Conservation (phyloP, 768 basidiomycete species). For the Suillus subluteus region DNA sequence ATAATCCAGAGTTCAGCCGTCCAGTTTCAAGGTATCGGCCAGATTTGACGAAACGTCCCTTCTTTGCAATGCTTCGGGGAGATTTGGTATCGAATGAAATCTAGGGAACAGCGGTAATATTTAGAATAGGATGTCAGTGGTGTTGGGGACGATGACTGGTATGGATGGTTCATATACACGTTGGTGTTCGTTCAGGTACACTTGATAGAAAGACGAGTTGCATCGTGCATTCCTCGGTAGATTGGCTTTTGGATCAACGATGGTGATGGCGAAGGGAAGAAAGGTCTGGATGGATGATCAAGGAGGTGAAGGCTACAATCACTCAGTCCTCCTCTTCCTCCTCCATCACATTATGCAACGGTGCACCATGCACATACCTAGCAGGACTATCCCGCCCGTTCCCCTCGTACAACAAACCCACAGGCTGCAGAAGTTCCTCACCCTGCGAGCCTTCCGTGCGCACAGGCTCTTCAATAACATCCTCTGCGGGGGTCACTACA, state of each 20-base stretch:
- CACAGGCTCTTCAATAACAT: conserved; percentile 31
- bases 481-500: conserved; percentile 25
- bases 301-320: neutral
- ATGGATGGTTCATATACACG: conserved; percentile 5
- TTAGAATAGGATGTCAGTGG: conserved; percentile 12
- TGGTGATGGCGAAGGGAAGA: neutral
- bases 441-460: neutral
- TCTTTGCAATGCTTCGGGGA: neutral
- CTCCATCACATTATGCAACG: conserved; percentile 84
- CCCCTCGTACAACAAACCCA: conserved; percentile 44
- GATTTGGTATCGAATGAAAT: conserved; percentile 13
- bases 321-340: conserved; percentile 70
- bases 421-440: conserved; percentile 33
- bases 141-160: neutral
- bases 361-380: conserved; percentile 83
- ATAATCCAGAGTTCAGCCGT: conserved; percentile 9
- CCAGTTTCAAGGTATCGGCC: conserved; percentile 1
- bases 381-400: conserved; percentile 64
- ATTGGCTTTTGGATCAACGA: neutral
- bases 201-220: neutral
- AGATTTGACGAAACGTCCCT: neutral
- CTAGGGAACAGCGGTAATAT: neutral
- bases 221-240: neutral
- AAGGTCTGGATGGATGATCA: neutral
- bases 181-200: neutral